Percentiles rank a stretch among this genome's conserved stretches.
Conservation (phyloP, 176 grass and related monocot species). For the Eleusine indica region DNA sequence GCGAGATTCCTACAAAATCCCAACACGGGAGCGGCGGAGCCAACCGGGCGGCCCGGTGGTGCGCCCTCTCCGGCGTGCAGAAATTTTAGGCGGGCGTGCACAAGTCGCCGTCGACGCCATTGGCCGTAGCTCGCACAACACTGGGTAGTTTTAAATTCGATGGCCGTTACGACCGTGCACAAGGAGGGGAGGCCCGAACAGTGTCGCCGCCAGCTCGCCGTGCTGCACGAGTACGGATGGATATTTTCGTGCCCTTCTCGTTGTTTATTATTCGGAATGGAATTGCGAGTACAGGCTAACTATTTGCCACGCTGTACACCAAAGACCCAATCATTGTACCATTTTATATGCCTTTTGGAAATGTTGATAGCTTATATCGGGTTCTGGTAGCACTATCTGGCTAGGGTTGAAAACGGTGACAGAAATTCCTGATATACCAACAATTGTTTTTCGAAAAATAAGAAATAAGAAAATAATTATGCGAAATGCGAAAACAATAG, state of each 20-base stretch:
- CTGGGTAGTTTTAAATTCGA: background rate
- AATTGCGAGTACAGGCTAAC: no score
- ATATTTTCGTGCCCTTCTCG: background rate
- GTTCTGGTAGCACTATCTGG: no score
- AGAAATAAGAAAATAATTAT: no score
- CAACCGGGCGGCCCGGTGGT: constrained; percentile 11
- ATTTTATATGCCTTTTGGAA: no score
- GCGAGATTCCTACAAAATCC: background rate
- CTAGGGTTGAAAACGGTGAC: no score
- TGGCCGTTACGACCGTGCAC: background rate
- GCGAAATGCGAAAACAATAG: no score
- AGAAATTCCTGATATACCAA: no score
- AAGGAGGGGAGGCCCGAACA: background rate
- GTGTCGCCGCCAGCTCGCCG: background rate
- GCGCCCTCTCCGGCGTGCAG: constrained; percentile 23
- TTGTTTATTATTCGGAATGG: background rate
- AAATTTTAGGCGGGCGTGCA: background rate
- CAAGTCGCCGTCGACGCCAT: background rate
- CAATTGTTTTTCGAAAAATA: no score
- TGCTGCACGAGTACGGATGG: background rate
- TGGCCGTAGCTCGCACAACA: background rate
- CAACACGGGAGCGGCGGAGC: background rate
- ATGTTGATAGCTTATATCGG: no score
- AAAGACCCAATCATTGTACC: no score
- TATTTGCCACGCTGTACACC: no score